Evolutionary conservation across 1,284 basidiomycete genomes (phyloP).

Genomic region (Wallemia ichthyophaga): DNA sequence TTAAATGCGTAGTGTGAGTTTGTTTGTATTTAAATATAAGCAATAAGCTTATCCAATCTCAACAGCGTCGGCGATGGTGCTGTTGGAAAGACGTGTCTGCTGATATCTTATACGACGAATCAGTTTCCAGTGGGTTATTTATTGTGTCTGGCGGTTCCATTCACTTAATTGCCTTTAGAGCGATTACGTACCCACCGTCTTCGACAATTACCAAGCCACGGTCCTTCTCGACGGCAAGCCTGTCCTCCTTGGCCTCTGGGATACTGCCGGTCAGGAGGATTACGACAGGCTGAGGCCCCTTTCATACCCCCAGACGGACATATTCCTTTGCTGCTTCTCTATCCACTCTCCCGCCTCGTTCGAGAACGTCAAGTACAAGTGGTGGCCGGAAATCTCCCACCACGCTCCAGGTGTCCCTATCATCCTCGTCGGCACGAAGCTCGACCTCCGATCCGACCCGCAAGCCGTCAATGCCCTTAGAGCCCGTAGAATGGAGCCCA

Average conservation of each 20-base stretch:
- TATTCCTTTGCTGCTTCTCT: constrained; percentile 97
- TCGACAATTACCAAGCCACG: constrained; percentile 22
- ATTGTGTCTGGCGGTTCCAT: constrained; percentile 9
- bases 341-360: constrained; percentile 88
- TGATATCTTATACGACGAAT: constrained; percentile 93
- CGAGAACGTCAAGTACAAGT: constrained; percentile 83
- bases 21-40: no score
- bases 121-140: constrained; percentile 46
- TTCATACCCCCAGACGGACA: constrained; percentile 96
- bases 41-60: not conserved
- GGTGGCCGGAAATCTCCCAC: constrained; percentile 54
- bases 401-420: constrained; percentile 60
- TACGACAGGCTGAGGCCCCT: constrained; percentile 91
- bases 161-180: constrained; percentile 23
- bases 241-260: constrained; percentile 87
- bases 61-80: constrained; percentile 1
- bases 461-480: constrained; percentile 68
- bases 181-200: constrained; percentile 79
- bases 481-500: constrained; percentile 81
- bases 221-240: constrained; percentile 98
- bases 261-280: constrained; percentile 97
- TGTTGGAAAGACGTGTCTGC: constrained; percentile 9
- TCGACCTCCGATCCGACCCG: constrained; percentile 85
- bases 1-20: not conserved
- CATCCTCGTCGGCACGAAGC: constrained; percentile 88